Evolutionary conservation across 345 rosid genomes (phyloP), one percentile per base, ranked within the genome.

Genomic region (Linum lewisii): DNA sequence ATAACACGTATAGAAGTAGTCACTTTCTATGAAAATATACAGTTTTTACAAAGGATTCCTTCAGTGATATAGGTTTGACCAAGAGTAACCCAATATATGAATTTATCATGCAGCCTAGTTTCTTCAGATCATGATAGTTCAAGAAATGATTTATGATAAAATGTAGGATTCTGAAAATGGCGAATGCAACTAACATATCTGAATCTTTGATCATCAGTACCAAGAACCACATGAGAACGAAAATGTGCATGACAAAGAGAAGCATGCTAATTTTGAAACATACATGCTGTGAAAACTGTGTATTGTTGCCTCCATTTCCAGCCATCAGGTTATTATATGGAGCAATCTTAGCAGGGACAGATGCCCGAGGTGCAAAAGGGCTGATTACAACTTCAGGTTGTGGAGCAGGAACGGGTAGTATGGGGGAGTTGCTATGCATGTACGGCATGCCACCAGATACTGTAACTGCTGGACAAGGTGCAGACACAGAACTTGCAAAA

Each of bases 221-320:
- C 8, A 21, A 56, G 47, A 62, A 19, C 18, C 22, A 38, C 24
- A 42, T 16, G 51, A 45, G 20, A 54, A 51, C 18, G 38, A 24
- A 57, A 51, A 56, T 44, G 58, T 49, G 36, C 32, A 26, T 57
- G 18, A 23, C 9, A 36, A 21, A 37, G 15, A 55, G 25, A 61
- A 56, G 52, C 51, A 34, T 14, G 51, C 26, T 21, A 54, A 45
- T 62, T 3, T 29, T 8, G 47, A 16, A 42, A 67, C 97, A 21
- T 82, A 87, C 94, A 44, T 81, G 79, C 63, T 82, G 88, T 26
- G 81, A 73, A 78, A 74, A 72, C 56, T 77, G 83, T 58, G 71
- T 63, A 25, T 74, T 70, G 57, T 57, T 54, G 65, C 74, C 84
- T 50, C 79, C 72, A 61, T 70, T 78, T 66, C 78, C 83, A 68